Evolutionary conservation across 148 eudicot species (phyloP).

Genomic region (Nyssa sinensis): DNA sequence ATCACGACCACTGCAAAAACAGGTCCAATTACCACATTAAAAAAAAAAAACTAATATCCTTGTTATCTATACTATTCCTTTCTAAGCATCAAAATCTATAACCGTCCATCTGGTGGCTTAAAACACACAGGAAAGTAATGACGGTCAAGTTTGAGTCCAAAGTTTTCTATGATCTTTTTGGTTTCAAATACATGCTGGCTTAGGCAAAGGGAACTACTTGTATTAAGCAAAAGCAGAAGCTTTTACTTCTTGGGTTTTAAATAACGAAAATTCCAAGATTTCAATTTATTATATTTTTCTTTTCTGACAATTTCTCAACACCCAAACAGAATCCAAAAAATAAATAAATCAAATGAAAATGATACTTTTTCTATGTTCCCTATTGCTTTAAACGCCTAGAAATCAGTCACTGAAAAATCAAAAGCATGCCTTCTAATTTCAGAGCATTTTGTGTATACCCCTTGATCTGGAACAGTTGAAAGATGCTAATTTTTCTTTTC

Average conservation of each 20-base stretch:
- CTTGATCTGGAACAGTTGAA: too few relatives aligned
- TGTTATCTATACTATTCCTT: neutral
- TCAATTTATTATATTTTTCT: neutral
- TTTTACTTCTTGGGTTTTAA: neutral
- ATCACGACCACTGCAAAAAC: constrained; percentile 76
- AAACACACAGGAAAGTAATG: neutral
- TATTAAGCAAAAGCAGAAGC: too few relatives aligned
- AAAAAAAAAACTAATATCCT: constrained; percentile 6
- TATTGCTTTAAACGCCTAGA: neutral
- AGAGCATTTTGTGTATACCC: too few relatives aligned
- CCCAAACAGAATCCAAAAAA: constrained; percentile 1
- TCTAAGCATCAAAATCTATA: neutral
- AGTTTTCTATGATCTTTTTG: neutral
- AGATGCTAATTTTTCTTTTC: too few relatives aligned
- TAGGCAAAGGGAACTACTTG: neutral
- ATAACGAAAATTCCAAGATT: neutral
- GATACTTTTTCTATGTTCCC: neutral
- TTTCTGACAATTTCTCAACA: neutral
- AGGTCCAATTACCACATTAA: neutral
- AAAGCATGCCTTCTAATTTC: too few relatives aligned
- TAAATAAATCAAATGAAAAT: neutral
- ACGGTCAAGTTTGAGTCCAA: too few relatives aligned
- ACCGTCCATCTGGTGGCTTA: neutral
- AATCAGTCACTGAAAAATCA: neutral
- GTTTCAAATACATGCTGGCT: neutral